Evolutionary conservation across 768 basidiomycete genomes (phyloP), one percentile per base, ranked within the genome.

Genomic region (Cubamyces lactineus): DNA sequence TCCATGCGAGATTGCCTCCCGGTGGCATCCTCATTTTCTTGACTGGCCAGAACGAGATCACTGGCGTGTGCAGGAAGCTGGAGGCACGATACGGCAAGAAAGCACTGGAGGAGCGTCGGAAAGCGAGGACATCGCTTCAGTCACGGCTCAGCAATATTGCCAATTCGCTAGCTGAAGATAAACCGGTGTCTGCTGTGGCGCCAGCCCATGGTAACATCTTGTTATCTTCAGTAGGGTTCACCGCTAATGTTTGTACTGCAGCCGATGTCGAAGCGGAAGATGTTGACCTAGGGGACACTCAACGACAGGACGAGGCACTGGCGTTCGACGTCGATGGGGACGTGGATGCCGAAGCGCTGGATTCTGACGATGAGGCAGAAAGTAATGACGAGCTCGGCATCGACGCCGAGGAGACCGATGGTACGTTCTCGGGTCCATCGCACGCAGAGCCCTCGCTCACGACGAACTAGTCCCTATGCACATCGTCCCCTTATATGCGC

Each of bases 41-140:
- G 65, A 98, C 97, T 0, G 97, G 97, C 21, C 96, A 98, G 74
- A 92, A 92, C 64, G 97, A 99, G 76, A 98, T 99, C 67, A 80
- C 81, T 15, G 89, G 89, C 3, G 85, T 97, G 2, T 96, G 93
- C 72, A 81, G 84, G 69, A 88, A 86, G 70, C 75, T 99, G 53
- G 91, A 96, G 70, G 84, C 84, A 47, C 86, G 80, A 69, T 98
- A 90, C 69, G 86, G 94, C 1, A 71, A 72, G 57, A 88, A 84
- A 70, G 86, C 86, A 8, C 74, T 92, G 30, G 78, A 84, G 55
- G 79, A 78, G 51, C 83, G 82, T 69, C 79, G 76, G 67, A 80
- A 72, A 67, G 77, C 71, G 65, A 70, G 59, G 34, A 50, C 49
- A 5, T 62, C 63, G 19, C 47, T 57, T 0, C 65, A 61, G 30